Evolutionary conservation across 2,329 filamentous ascomycete species (phyloP), one percentile per base, ranked within the genome.

Genomic region (Zymoseptoria pseudotritici): DNA sequence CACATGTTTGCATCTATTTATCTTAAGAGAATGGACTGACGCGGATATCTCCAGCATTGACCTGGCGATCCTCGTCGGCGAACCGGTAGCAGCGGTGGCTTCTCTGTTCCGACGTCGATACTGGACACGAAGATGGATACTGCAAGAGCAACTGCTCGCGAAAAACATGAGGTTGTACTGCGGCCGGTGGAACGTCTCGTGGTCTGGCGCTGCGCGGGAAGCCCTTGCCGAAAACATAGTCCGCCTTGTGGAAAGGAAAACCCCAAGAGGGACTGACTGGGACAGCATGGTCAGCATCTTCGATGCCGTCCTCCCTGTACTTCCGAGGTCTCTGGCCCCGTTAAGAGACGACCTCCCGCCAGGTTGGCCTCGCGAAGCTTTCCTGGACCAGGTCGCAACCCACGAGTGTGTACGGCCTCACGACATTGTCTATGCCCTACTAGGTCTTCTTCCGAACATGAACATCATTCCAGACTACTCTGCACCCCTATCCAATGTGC

Each of bases 91-190:
- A n/a, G n/a, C 7, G 1, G 31, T 54, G 24, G 21, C 42, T n/a
- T 31, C 57, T 13, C 17, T 59, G 2, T 55, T 61, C 13, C 26
- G 49, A 24, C 54, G 51, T 20, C 24, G 20, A 24, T 61, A 54
- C 21, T 54, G 54, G 54, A 26, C 20, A 8, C 50, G 53, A 10
- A 54, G 54, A 22, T 61, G 57, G 60, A 57, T 61, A n/a, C 42
- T 57, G 11, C 60, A 61, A 36, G 60, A 61, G 55, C 54, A 51
- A 3, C 50, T 51, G 21, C 54, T 53, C 42, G 60, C 60, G 10
- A 36, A 58, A n/a, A 20, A 50, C 42, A 21, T 52, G 51, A 51
- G 54, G 42, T 22, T 53, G 51, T 13, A 52, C 51, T 24, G 31
- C 13, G 31, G 31, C 13, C 31, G 9, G 9, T 36, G 31, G 6